phyloP scores from a whole-genome alignment of 164 flowering plant genomes.

The Chimonanthus salicifolius region DNA sequence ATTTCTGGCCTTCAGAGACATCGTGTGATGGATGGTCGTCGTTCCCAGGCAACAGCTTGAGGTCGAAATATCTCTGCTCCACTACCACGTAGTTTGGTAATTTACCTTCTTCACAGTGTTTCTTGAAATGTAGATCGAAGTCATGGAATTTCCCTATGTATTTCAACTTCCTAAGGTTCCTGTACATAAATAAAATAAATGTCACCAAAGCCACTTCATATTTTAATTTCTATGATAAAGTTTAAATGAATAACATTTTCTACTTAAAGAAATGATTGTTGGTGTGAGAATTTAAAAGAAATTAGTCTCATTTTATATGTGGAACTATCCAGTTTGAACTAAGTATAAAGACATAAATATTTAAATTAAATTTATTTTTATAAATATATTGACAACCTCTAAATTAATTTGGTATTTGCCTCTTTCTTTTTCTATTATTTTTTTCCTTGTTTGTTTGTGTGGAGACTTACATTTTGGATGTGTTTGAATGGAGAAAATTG shows the following conservation, averaged over 20 bases:
- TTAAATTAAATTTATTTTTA: no score
- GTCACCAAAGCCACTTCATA: no score
- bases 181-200: not conserved
- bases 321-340: no score
- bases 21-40: conserved; percentile 38
- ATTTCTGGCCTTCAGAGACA: conserved; percentile 28
- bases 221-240: no score
- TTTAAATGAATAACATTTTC: not conserved
- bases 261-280: not conserved
- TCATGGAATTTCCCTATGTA: conserved; percentile 24
- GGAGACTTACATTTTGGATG: no score
- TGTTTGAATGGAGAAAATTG: no score
- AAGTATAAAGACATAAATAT: no score
- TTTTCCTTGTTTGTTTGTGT: no score
- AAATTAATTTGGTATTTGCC: no score
- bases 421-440: no score
- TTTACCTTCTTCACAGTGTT: conserved; percentile 28
- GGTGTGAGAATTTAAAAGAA: no score
- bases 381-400: no score
- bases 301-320: not conserved
- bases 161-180: conserved; percentile 30
- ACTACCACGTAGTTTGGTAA: conserved; percentile 31
- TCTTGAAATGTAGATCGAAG: conserved; percentile 28
- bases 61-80: conserved; percentile 29
- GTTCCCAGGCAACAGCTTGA: conserved; percentile 21